Evolutionary conservation across 2,329 filamentous ascomycete species (phyloP), one percentile per base, ranked within the genome.

Genomic region (Waltergamsia citrina): DNA sequence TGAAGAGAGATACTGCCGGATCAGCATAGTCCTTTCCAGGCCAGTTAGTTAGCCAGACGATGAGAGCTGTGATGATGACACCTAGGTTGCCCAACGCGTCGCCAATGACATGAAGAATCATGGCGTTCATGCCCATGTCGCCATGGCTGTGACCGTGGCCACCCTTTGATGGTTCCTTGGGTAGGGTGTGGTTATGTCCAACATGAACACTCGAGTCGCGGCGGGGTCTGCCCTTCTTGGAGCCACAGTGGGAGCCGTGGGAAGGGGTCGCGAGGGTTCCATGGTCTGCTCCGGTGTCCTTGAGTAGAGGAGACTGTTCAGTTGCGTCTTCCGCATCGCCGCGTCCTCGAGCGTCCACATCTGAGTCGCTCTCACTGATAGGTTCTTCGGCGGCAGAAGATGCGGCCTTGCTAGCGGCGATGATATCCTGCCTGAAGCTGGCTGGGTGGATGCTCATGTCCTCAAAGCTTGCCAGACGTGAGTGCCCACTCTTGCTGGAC

Each of bases 121-220:
- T 81, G 33, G 81, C 84, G 34, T 85, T 84, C 90, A 98, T 96
- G 57, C 94, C 94, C 67, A 98, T 81, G 51, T 98, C 88, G 38
- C 67, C 80, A 53, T 94, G 86, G 41, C 66, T 84, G 55, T 93
- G 86, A 20, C 82, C 76, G 45, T 82, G 76, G 19, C 78, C 73
- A 18, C 78, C 73, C 39, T 75, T 70, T 28, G 45, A 49, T 11
- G 67, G 54, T 37, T 81, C 71, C 48, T 76, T 78, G 2, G 85
- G 81, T 45, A 88, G 74, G 38, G 70, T 80, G 56, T 96, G 92
- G 50, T 88, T 85, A 59, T 95, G 90, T 34, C 72, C 67, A 27
- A 70, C 64, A 54, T 94, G 85, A 9, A 71, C 55, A 29, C 62
- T 65, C 7, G 71, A 76, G 43, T 73, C 69, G 25, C 59, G 52